Percentiles rank a stretch among this genome's conserved stretches.
These are phyloP conservation scores for Tricholoma matsutake DNA, from an alignment of 768 basidiomycete species.

Conservation along the genomic window DNA sequence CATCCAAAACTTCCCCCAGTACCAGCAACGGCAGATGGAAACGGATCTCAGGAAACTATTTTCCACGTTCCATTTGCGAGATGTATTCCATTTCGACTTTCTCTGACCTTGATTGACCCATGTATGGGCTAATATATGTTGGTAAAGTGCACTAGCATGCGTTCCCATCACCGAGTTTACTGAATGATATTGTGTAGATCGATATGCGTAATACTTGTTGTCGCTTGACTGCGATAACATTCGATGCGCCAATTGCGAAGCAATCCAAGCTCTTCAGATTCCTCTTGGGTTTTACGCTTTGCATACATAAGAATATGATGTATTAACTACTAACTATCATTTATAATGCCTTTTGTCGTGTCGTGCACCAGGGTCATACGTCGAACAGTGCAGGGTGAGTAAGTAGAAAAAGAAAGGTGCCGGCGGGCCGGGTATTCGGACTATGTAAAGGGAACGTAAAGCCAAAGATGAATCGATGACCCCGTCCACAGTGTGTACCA, in stretches of 20 bases:
- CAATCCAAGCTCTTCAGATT: no score
- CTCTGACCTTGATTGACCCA: conserved; percentile 3
- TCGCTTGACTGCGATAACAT: no score
- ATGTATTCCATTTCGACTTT: conserved; percentile 18
- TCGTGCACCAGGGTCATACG: background rate
- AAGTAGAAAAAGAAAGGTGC: background rate
- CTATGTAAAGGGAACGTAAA: conserved; percentile 5
- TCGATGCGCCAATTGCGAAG: no score
- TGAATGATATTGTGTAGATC: no score
- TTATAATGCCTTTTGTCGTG: background rate
- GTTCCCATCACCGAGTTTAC: background rate
- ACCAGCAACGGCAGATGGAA: conserved; percentile 14
- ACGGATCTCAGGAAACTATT: conserved; percentile 17
- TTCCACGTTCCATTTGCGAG: conserved; percentile 8
- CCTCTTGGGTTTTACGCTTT: no score
- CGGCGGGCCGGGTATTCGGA: conserved; percentile 12
- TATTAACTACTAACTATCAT: background rate
- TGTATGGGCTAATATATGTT: background rate
- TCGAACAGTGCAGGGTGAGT: background rate
- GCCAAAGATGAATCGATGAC: conserved; percentile 8
- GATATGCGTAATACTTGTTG: no score
- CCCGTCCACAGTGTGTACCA: conserved; percentile 13
- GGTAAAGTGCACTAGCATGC: background rate
- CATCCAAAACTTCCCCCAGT: conserved; percentile 14
- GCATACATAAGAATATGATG: no score